A percentile compares a stretch with the other conserved stretches of the same genome.
Evolutionary conservation across 352 stramenopile genomes (phyloP).

Genomic region (Phytophthora chlamydospora): DNA sequence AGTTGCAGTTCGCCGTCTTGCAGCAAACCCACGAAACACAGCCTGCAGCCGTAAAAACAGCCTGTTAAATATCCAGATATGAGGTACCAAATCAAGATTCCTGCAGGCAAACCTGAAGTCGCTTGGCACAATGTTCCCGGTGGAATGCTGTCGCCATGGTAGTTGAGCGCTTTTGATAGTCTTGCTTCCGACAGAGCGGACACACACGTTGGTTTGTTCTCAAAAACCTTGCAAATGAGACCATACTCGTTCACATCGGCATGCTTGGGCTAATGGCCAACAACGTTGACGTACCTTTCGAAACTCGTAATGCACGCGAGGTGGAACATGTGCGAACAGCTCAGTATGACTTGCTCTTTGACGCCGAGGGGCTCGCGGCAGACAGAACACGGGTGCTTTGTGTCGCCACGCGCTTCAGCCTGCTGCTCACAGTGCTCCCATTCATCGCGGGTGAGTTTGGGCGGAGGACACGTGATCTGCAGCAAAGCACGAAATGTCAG

Average conservation of each 20-base stretch:
- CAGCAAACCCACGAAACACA: constrained; percentile 42
- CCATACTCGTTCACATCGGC: not conserved
- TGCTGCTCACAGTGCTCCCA: constrained; percentile 78
- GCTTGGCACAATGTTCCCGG: constrained; percentile 54
- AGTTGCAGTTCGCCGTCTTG: constrained; percentile 20
- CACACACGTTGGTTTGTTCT: constrained; percentile 80
- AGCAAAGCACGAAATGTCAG: not conserved
- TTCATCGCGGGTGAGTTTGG: constrained; percentile 70
- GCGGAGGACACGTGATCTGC: constrained; percentile 53
- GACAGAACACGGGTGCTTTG: constrained; percentile 77
- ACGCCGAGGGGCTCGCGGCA: constrained; percentile 78
- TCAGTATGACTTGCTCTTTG: constrained; percentile 83
- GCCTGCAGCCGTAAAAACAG: constrained; percentile 19
- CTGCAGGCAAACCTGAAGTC: constrained; percentile 61
- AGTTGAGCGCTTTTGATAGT: constrained; percentile 82
- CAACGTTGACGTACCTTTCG: constrained; percentile 48
- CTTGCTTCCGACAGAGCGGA: constrained; percentile 82
- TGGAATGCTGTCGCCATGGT: constrained; percentile 53
- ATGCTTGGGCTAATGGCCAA: too few species aligned
- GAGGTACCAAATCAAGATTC: not conserved
- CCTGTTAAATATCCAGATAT: not conserved
- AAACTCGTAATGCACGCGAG: constrained; percentile 83
- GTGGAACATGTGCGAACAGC: constrained; percentile 90
- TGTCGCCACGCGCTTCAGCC: constrained; percentile 66
- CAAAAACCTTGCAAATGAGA: constrained; percentile 52